These are phyloP conservation scores for Eremomyces bilateralis DNA, from an alignment of 495 filamentous ascomycete species.

Conservation along the genomic window DNA sequence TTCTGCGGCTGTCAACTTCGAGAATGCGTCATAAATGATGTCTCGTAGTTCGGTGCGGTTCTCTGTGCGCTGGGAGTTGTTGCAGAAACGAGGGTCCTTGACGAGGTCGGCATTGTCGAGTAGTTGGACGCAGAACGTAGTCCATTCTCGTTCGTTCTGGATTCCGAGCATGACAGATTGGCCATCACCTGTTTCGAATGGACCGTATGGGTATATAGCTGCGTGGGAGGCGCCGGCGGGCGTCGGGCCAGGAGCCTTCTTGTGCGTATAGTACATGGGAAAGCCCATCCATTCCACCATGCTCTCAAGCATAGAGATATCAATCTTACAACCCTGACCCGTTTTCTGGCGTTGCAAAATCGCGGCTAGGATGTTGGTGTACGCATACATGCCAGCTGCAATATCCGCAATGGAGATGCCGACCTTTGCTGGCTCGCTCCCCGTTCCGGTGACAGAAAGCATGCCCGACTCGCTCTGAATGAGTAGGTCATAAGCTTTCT, in stretches of 20 bases:
- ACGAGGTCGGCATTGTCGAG: conserved; percentile 10
- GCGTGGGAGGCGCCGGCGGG: conserved; percentile 28
- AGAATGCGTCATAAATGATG: conserved; percentile 11
- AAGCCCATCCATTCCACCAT: conserved; percentile 36
- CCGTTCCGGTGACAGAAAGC: conserved; percentile 27
- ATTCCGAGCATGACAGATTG: conserved; percentile 31
- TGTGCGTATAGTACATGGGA: conserved; percentile 29
- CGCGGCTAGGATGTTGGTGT: conserved; percentile 27
- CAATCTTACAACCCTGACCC: conserved; percentile 23
- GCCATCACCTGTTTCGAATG: conserved; percentile 25
- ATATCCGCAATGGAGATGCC: conserved; percentile 32
- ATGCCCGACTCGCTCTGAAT: conserved; percentile 32
- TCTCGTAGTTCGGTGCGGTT: conserved; percentile 7
- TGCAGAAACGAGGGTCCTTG: conserved; percentile 7
- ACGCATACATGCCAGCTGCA: conserved; percentile 28
- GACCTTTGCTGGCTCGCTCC: conserved; percentile 26
- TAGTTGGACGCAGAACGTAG: conserved; percentile 23
- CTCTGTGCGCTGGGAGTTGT: conserved; percentile 6
- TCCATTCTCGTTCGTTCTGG: conserved; percentile 32
- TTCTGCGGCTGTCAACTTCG: conserved; percentile 4
- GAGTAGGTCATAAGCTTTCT: conserved; percentile 34
- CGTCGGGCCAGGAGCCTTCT: conserved; percentile 19
- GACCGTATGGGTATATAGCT: conserved; percentile 30
- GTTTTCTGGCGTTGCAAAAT: conserved; percentile 25
- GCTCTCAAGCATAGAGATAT: conserved; percentile 31